These are phyloP conservation scores for Discostella pseudostelligera DNA, from an alignment of 108 stramenopile genomes.

Conservation along the genomic window DNA sequence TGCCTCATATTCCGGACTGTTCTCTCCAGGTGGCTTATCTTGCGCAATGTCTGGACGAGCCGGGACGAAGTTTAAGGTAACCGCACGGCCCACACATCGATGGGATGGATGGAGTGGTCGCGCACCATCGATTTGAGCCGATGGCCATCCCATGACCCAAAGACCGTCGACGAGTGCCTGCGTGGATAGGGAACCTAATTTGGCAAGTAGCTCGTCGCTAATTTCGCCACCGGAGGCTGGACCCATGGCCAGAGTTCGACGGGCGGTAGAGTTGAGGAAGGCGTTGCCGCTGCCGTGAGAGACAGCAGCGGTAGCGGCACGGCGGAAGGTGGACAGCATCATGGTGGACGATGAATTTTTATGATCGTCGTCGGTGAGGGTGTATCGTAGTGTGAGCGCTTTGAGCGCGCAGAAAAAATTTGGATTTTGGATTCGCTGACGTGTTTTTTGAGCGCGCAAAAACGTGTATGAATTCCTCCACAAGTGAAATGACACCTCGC, in stretches of 20 bases:
- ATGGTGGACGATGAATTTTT: slow-evolving; percentile 6
- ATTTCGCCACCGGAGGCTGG: slow-evolving; percentile 73
- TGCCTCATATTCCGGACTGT: slow-evolving; percentile 88
- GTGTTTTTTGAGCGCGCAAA: too few relatives aligned
- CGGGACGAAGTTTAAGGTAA: slow-evolving; percentile 86
- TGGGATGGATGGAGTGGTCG: slow-evolving; percentile 68
- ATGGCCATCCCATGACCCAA: slow-evolving; percentile 92
- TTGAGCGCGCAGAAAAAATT: too few relatives aligned
- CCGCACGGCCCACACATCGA: slow-evolving; percentile 83
- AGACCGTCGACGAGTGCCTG: slow-evolving; percentile 89
- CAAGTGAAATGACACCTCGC: too few relatives aligned
- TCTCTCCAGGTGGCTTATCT: slow-evolving; percentile 83
- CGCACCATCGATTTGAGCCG: slow-evolving; percentile 83
- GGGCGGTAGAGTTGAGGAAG: slow-evolving; percentile 19
- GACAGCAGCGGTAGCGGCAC: slow-evolving; percentile 9
- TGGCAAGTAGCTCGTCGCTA: slow-evolving; percentile 73
- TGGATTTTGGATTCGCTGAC: too few relatives aligned
- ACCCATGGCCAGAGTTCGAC: slow-evolving; percentile 68
- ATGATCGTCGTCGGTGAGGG: too few relatives aligned
- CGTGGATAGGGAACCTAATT: slow-evolving; percentile 76
- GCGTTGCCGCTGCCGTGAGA: slow-evolving; percentile 12
- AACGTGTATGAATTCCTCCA: too few relatives aligned
- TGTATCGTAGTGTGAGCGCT: too few relatives aligned
- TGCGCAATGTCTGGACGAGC: slow-evolving; percentile 84
- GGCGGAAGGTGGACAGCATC: slow-evolving; percentile 20